Evolutionary conservation across 345 rosid genomes (phyloP), one percentile per base, ranked within the genome.

Genomic region (Theobroma cacao): DNA sequence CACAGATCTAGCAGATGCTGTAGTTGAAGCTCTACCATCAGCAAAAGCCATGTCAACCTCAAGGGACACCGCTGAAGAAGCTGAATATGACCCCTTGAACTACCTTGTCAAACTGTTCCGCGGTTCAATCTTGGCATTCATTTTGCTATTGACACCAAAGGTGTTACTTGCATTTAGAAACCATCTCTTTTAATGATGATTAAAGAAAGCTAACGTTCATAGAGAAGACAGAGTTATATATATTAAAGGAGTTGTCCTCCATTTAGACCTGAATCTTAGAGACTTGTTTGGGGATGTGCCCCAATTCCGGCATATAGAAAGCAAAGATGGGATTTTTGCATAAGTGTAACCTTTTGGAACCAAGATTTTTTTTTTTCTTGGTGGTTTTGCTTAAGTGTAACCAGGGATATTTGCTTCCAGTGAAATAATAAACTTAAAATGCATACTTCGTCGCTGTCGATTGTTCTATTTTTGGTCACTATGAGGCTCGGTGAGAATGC

Each of bases 1-100:
- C 77, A 83, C 87, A 2, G 98, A 96, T 85, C 82, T 95, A 75
- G 97, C 99, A 28, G 97, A 95, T 87, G 98, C 94, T 31, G 97
- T 94, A 33, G 77, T 92, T 48, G 98, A 95, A 85, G 92, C 93
- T 7, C 83, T 95, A 58, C 97, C 99, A 75, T 88, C 91, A n/a
- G 94, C 97, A 0, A 67, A 80, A 75, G 90, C 92, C 74, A 77
- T 90, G 78, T 81, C 84, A 17, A 81, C 75, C 52, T 68, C 93
- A 43, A 75, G 4, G 4, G 80, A 30, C 55, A 50, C 72, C n/a
- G 72, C 87, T 2, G 91, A 88, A 74, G 91, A 89, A 56, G 80
- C 70, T 13, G 89, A 89, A 41, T 58, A 65, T 11, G 92, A 95
- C 72, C 88, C 88, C 0, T 43, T 92, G 61, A 77, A 77, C 61